A percentile compares a stretch with the other conserved stretches of the same genome.
Evolutionary conservation across 306 rosid genomes (phyloP).

Genomic region (Malus sylvestris): DNA sequence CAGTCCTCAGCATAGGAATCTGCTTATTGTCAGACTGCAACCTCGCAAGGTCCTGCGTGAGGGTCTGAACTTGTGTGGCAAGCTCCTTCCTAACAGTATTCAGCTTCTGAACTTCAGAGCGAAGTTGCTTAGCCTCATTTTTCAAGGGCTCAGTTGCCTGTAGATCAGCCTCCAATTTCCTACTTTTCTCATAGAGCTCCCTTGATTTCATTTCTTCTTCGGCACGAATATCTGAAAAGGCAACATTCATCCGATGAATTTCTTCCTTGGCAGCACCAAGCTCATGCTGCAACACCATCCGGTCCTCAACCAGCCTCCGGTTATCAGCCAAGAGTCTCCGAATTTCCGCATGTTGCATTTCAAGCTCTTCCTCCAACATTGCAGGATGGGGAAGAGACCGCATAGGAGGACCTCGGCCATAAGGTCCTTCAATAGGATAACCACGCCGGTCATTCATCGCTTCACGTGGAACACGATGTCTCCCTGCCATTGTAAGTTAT

Average conservation of each 20-base stretch:
- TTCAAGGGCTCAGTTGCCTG: constrained; percentile 62
- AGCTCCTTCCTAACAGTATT: constrained; percentile 57
- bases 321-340: constrained; percentile 57
- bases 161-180: constrained; percentile 70
- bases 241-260: constrained; percentile 69
- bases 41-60: constrained; percentile 53
- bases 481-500: constrained; percentile 46
- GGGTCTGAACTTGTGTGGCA: constrained; percentile 50
- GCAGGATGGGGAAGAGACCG: constrained; percentile 63
- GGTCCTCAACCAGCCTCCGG: constrained; percentile 63
- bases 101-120: constrained; percentile 65
- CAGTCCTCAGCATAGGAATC: constrained; percentile 51
- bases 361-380: constrained; percentile 77
- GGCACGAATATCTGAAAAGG: constrained; percentile 54
- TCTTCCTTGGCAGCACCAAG: constrained; percentile 67
- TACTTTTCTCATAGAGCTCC: constrained; percentile 64
- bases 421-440: constrained; percentile 57
- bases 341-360: constrained; percentile 57
- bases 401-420: constrained; percentile 47
- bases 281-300: constrained; percentile 59
- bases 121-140: constrained; percentile 59
- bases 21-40: constrained; percentile 67
- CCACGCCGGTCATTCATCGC: constrained; percentile 49
- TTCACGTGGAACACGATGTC: constrained; percentile 56
- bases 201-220: constrained; percentile 63